Conservation (phyloP, 2,329 filamentous ascomycete genomes). For the Sclerotinia minor region DNA sequence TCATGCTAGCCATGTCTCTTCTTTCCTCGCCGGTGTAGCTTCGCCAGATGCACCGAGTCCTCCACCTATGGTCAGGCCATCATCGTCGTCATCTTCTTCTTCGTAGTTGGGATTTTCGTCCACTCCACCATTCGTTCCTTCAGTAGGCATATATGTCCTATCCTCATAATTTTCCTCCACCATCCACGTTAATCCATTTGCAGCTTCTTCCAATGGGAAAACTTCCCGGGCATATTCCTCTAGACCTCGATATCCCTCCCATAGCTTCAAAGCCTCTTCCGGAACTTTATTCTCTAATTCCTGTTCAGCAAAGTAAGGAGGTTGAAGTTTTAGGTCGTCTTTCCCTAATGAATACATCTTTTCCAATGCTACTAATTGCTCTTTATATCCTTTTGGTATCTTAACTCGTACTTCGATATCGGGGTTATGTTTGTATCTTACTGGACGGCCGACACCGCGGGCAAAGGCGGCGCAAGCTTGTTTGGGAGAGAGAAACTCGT, state of each 20-base stretch:
- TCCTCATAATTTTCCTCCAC: slow-evolving; percentile 49
- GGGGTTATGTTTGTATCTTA: slow-evolving; percentile 69
- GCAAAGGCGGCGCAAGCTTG: slow-evolving; percentile 83
- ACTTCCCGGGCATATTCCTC: slow-evolving; percentile 95
- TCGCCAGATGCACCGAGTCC: slow-evolving; percentile 30
- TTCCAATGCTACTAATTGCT: slow-evolving; percentile 74
- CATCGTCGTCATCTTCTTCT: slow-evolving; percentile 53
- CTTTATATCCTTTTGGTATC: slow-evolving; percentile 83
- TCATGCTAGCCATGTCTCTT: slow-evolving; percentile 42
- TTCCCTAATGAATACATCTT: slow-evolving; percentile 53
- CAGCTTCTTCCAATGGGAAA: slow-evolving; percentile 90
- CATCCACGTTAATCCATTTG: slow-evolving; percentile 96
- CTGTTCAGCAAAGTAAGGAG: slow-evolving; percentile 62
- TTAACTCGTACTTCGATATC: slow-evolving; percentile 83
- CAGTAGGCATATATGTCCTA: slow-evolving; percentile 29
- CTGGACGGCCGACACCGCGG: slow-evolving; percentile 73
- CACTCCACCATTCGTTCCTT: slow-evolving; percentile 38
- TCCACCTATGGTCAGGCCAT: slow-evolving; percentile 41
- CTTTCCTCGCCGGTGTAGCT: slow-evolving; percentile 38
- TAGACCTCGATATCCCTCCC: slow-evolving; percentile 87
- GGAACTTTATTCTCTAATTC: slow-evolving; percentile 65
- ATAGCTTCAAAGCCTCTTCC: slow-evolving; percentile 73
- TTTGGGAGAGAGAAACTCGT: slow-evolving; percentile 80
- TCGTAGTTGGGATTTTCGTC: slow-evolving; percentile 33
- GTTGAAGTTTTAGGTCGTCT: slow-evolving; percentile 53